These are phyloP conservation scores for Copromyces sp. DNA, from an alignment of 495 filamentous ascomycete genomes.

Conservation along the genomic window DNA sequence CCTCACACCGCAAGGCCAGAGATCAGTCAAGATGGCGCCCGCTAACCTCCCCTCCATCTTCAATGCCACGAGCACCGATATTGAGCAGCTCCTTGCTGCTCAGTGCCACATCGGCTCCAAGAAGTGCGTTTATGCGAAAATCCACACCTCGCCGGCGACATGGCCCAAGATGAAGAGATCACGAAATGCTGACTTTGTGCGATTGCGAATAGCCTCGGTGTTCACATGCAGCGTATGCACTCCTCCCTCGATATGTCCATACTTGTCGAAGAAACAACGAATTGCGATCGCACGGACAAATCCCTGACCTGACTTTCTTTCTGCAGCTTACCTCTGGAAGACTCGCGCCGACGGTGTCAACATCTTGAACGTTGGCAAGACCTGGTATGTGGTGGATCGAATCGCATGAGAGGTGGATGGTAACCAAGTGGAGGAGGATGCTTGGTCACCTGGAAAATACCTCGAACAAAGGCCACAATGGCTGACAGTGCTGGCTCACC, in stretches of 20 bases:
- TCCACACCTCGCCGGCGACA: background rate
- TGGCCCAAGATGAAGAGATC: background rate
- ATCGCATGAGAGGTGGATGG: background rate
- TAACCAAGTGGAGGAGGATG: background rate
- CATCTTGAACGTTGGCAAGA: constrained; percentile 98
- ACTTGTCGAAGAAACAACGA: background rate
- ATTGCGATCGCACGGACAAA: background rate
- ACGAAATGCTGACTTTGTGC: constrained; percentile 9
- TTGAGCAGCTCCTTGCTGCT: constrained; percentile 97
- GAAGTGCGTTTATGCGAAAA: constrained; percentile 41
- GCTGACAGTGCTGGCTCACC: background rate
- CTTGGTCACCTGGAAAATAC: background rate
- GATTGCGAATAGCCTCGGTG: constrained; percentile 49
- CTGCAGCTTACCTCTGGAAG: constrained; percentile 86
- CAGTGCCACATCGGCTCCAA: constrained; percentile 96
- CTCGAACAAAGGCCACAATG: background rate
- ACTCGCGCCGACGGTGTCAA: constrained; percentile 96
- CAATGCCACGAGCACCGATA: constrained; percentile 63
- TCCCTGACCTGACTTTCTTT: constrained; percentile 8
- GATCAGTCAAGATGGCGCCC: constrained; percentile 76
- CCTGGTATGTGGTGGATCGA: constrained; percentile 63
- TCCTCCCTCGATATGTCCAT: background rate
- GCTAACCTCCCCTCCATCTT: constrained; percentile 82
- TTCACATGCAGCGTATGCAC: constrained; percentile 77
- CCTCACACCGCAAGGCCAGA: constrained; percentile 34